These are phyloP conservation scores for Colletotrichum sp. DNA, from an alignment of 2,329 filamentous ascomycete genomes.

Conservation along the genomic window DNA sequence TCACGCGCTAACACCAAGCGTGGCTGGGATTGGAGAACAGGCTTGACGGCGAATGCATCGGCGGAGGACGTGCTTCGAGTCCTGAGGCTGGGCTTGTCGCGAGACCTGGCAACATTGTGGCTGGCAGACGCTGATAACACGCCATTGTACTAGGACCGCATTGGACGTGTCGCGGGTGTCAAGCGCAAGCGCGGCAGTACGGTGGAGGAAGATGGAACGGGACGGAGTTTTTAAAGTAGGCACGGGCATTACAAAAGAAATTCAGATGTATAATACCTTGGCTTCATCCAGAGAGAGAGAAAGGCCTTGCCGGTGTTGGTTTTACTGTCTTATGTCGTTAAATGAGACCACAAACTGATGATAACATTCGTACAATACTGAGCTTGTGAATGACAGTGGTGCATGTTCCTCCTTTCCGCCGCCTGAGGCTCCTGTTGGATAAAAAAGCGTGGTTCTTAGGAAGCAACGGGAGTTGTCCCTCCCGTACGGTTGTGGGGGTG, in stretches of 20 bases:
- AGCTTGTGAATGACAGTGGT: not conserved
- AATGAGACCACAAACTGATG: not conserved
- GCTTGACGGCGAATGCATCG: constrained; percentile 70
- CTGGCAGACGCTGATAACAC: constrained; percentile 66
- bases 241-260: constrained; percentile 2
- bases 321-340: not conserved
- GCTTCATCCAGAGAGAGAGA: not conserved
- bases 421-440: not conserved
- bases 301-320: not conserved
- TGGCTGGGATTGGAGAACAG: constrained; percentile 79
- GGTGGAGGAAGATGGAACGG: not conserved
- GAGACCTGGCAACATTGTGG: constrained; percentile 75
- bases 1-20: constrained; percentile 48
- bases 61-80: constrained; percentile 74
- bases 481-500: not conserved
- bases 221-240: constrained; percentile 1
- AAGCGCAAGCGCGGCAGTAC: constrained; percentile 9
- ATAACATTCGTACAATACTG: not conserved
- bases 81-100: constrained; percentile 74
- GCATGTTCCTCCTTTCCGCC: not conserved
- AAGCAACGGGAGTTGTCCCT: not conserved
- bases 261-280: constrained; percentile 8
- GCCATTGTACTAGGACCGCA: constrained; percentile 39
- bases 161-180: constrained; percentile 11
- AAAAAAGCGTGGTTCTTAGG: not conserved